These are phyloP conservation scores for Aspergillus sclerotioniger DNA, from an alignment of 495 filamentous ascomycete genomes.

Conservation along the genomic window DNA sequence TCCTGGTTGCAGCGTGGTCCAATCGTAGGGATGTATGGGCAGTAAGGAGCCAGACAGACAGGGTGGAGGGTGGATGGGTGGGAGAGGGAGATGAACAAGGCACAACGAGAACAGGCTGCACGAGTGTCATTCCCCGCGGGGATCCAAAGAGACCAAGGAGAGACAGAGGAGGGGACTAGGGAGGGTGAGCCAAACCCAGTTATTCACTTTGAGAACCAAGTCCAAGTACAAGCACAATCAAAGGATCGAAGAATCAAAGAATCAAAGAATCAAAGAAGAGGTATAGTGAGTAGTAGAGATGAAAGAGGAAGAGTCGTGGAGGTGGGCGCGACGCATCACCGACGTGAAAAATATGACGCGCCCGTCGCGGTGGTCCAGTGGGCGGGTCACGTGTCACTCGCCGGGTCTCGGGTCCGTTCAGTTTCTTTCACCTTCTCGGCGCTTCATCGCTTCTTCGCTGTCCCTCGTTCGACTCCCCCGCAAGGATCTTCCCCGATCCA, in stretches of 20 bases:
- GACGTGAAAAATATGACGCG: slow-evolving; percentile 21
- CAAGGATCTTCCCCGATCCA: background rate
- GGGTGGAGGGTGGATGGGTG: background rate
- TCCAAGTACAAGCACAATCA: too few relatives aligned
- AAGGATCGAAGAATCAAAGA: too few relatives aligned
- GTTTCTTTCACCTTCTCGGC: background rate
- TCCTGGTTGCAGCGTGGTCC: background rate
- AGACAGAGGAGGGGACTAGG: background rate
- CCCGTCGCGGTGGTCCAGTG: slow-evolving; percentile 26
- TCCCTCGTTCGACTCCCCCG: slow-evolving; percentile 22
- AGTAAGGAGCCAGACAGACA: background rate
- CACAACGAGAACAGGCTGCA: background rate
- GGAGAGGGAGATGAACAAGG: background rate
- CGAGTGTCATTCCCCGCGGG: background rate
- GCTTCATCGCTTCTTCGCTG: background rate
- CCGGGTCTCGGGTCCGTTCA: background rate
- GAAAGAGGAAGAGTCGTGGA: slow-evolving; percentile 9
- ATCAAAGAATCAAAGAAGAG: background rate
- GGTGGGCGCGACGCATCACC: background rate
- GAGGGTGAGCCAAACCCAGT: background rate
- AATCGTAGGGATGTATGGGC: background rate
- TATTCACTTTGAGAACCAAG: background rate
- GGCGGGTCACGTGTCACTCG: slow-evolving; percentile 22
- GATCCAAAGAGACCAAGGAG: background rate
- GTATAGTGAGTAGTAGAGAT: background rate